phyloP scores from a whole-genome alignment of 306 rosid genomes.

The Vigna radiata region DNA sequence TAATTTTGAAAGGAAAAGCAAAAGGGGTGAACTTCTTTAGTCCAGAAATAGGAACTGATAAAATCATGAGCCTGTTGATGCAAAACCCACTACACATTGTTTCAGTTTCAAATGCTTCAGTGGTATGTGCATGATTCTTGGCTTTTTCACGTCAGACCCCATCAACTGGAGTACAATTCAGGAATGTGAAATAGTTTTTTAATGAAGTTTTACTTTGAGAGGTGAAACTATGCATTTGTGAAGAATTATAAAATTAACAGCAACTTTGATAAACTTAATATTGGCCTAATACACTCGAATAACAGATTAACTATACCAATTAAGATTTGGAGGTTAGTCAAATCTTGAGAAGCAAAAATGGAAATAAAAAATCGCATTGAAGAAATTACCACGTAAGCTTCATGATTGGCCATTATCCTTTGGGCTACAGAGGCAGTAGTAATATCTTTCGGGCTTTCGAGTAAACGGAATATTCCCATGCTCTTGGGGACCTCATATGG shows the following conservation, averaged over 20 bases:
- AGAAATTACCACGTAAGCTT: constrained; percentile 75
- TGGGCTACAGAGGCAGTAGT: constrained; percentile 83
- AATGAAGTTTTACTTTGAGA: not conserved
- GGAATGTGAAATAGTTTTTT: not conserved
- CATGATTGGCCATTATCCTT: constrained; percentile 95
- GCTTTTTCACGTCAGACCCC: not conserved
- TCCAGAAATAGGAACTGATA: not conserved
- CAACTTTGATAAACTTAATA: not conserved
- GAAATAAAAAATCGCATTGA: not conserved
- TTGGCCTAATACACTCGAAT: not conserved
- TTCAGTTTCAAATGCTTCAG: constrained; percentile 17
- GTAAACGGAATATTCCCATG: constrained; percentile 83
- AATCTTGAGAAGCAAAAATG: constrained; percentile 17
- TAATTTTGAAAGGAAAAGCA: constrained; percentile 14
- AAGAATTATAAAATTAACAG: constrained; percentile 15
- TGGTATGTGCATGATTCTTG: not conserved
- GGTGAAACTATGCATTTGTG: not conserved
- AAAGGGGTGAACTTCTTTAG: constrained; percentile 8
- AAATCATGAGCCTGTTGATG: not conserved
- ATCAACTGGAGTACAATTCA: not conserved
- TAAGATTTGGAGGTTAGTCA: not conserved
- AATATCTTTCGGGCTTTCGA: constrained; percentile 84
- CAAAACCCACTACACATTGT: not conserved
- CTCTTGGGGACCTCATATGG: constrained; percentile 84
- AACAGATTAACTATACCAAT: constrained; percentile 1